Base-by-base conservation (phyloP, 192 early-diverging fungal genomes). In the Coemansia umbellata region DNA sequence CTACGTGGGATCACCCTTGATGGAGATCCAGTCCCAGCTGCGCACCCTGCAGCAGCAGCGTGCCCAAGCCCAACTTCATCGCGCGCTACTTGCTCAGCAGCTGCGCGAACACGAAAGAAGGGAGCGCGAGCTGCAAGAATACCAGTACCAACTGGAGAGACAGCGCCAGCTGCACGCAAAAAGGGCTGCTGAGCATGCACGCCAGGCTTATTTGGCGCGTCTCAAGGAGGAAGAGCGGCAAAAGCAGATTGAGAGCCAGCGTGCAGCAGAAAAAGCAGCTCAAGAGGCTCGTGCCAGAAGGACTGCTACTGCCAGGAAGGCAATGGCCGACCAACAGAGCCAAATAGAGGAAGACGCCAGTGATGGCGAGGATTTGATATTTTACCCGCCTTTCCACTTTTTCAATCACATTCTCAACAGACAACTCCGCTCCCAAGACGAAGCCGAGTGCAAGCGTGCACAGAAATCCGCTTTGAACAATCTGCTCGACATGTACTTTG, bases 331-430 rank as follows among this genome's bases (percentile, higher is more conserved):
- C 2, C 17, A 52, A 8, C 30, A 15, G 23, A 36, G 21, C 21
- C 19, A 26, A 7, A 30, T 11, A 2, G 21, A 37, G n/a, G 40
- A 21, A 1, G 45, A 40, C 9, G 44, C 27, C 4, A n/a, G 28
- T 10, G 37, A 40, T 3, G 41, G 41, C 3, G 51, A 36, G 2
- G n/a, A 5, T 1, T 48, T 47, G 2, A 53, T 26, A 18, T 75
- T 68, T 31, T 55, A 49, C 9, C 72, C 65, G 42, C 65, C 72
- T 15, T 63, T 68, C 39, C 60, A 60, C 10, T 75, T 75, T 31
- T 75, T 75, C 26, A 37, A 60, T 36, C 59, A 54, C 28, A 75
- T 75, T 19, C 41, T 75, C 22, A 41, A 53, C 31, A 64, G 27
- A 37, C 72, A 68, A 44, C 23, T 75, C 8, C 53, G 37, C 21